Percentiles rank a stretch among this genome's conserved stretches.
These are phyloP conservation scores for Alectoria sarmentosa DNA, from an alignment of 495 filamentous ascomycete genomes.

Conservation along the genomic window DNA sequence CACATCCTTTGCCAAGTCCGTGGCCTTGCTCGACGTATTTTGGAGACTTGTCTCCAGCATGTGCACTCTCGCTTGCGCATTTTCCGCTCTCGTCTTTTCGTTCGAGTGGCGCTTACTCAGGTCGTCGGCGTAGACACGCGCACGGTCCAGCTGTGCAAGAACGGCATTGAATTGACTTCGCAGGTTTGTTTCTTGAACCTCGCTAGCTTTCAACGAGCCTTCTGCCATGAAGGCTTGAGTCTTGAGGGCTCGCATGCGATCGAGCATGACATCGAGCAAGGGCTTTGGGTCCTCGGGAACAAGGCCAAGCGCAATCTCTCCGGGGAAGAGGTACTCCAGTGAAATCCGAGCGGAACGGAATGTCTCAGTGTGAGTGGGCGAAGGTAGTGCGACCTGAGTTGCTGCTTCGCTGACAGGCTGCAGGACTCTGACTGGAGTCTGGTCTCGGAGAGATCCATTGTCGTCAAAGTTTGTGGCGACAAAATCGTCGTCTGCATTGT, in stretches of 20 bases:
- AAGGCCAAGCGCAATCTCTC: slow-evolving; percentile 47
- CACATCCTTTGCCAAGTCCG: slow-evolving; percentile 45
- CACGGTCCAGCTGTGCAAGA: slow-evolving; percentile 30
- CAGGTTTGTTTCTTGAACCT: slow-evolving; percentile 26
- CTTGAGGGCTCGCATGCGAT: slow-evolving; percentile 14
- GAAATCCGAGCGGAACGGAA: slow-evolving; percentile 63
- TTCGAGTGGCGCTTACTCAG: slow-evolving; percentile 12
- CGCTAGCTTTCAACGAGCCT: slow-evolving; percentile 7
- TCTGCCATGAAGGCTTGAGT: slow-evolving; percentile 10
- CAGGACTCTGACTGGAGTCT: neutral
- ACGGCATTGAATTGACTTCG: slow-evolving; percentile 39
- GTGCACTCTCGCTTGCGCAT: slow-evolving; percentile 37
- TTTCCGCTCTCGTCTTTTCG: slow-evolving; percentile 30
- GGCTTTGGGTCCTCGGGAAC: slow-evolving; percentile 18
- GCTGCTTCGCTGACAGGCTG: slow-evolving; percentile 17
- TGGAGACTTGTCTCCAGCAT: slow-evolving; percentile 49
- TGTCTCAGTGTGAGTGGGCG: slow-evolving; percentile 10
- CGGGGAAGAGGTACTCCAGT: slow-evolving; percentile 59
- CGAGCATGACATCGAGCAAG: slow-evolving; percentile 23
- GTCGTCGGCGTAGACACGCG: slow-evolving; percentile 34
- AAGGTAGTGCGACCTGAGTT: slow-evolving; percentile 20
- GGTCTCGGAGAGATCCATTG: slow-evolving; percentile 11
- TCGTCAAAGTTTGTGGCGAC: neutral
- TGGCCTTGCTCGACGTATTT: slow-evolving; percentile 38
- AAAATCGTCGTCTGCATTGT: slow-evolving; percentile 19